Conservation (phyloP, 2,329 filamentous ascomycete genomes). For the Delphinella strobiligena region DNA sequence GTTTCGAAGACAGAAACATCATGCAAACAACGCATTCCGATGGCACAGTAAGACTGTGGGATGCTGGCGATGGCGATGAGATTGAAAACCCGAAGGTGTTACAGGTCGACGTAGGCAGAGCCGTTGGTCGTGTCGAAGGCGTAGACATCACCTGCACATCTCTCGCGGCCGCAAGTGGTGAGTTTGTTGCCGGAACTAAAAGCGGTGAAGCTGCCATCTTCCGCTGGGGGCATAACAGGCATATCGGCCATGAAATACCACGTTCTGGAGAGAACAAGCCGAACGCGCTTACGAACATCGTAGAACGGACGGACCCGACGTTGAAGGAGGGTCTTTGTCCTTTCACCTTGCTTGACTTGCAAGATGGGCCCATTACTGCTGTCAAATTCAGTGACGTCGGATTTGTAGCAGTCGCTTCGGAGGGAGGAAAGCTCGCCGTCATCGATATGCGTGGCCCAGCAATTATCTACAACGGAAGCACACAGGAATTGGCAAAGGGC, state of each 20-base stretch:
- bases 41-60: slow-evolving; percentile 85
- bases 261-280: slow-evolving; percentile 33
- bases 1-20: slow-evolving; percentile 73
- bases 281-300: slow-evolving; percentile 57
- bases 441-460: slow-evolving; percentile 80
- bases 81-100: slow-evolving; percentile 75
- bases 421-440: slow-evolving; percentile 67
- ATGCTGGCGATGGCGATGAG: slow-evolving; percentile 81
- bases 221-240: slow-evolving; percentile 72
- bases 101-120: slow-evolving; percentile 76
- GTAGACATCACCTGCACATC: slow-evolving; percentile 70
- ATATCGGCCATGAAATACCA: slow-evolving; percentile 51
- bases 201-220: slow-evolving; percentile 81
- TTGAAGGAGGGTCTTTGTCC: slow-evolving; percentile 75
- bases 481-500: slow-evolving; percentile 62
- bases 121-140: slow-evolving; percentile 65
- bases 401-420: slow-evolving; percentile 78
- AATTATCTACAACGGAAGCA: slow-evolving; percentile 63
- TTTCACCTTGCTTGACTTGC: slow-evolving; percentile 68
- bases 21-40: slow-evolving; percentile 82
- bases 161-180: slow-evolving; percentile 67
- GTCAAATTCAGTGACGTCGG: slow-evolving; percentile 83
- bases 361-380: slow-evolving; percentile 68
- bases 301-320: slow-evolving; percentile 55
- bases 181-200: slow-evolving; percentile 69